Conservation (phyloP, 2,329 filamentous ascomycete genomes). For the Fusarium agapanthi region DNA sequence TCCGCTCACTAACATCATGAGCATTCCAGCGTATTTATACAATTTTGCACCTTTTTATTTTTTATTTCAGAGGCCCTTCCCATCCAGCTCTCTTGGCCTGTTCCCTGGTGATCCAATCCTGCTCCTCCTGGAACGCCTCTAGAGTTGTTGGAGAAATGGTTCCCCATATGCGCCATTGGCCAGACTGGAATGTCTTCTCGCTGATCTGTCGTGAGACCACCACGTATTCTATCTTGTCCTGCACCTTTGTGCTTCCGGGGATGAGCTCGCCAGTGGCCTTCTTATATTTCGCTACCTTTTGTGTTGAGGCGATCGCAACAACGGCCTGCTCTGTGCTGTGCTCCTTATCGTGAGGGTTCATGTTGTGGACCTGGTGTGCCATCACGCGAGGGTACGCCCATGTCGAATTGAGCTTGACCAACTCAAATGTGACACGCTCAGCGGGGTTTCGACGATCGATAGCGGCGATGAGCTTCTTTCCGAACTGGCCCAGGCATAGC, state of each 20-base stretch:
- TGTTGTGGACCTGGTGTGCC: slow-evolving; percentile 61
- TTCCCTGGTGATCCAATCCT: slow-evolving; percentile 47
- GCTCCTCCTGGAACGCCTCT: slow-evolving; percentile 50
- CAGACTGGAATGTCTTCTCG: slow-evolving; percentile 56
- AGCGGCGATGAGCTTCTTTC: slow-evolving; percentile 59
- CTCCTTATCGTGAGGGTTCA: slow-evolving; percentile 54
- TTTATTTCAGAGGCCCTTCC: slow-evolving; percentile 36
- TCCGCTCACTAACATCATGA: not conserved
- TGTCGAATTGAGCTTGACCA: slow-evolving; percentile 58
- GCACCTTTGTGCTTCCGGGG: slow-evolving; percentile 58
- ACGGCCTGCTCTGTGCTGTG: slow-evolving; percentile 60
- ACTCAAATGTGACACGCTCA: slow-evolving; percentile 61
- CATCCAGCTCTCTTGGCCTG: slow-evolving; percentile 47
- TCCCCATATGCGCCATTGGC: slow-evolving; percentile 72
- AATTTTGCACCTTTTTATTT: slow-evolving; percentile 1
- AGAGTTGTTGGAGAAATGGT: slow-evolving; percentile 64
- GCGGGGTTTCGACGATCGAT: slow-evolving; percentile 60
- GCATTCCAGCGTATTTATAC: not conserved
- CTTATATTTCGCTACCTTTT: slow-evolving; percentile 59
- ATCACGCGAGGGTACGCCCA: slow-evolving; percentile 59
- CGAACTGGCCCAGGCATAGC: slow-evolving; percentile 64
- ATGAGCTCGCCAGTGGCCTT: slow-evolving; percentile 50
- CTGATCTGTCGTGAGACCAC: slow-evolving; percentile 63
- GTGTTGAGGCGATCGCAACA: slow-evolving; percentile 66
- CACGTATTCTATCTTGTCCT: slow-evolving; percentile 70